Percentiles rank a stretch among this genome's conserved stretches.
Evolutionary conservation across 164 flowering plant genomes (phyloP).

Genomic region (Brasenia schreberi): DNA sequence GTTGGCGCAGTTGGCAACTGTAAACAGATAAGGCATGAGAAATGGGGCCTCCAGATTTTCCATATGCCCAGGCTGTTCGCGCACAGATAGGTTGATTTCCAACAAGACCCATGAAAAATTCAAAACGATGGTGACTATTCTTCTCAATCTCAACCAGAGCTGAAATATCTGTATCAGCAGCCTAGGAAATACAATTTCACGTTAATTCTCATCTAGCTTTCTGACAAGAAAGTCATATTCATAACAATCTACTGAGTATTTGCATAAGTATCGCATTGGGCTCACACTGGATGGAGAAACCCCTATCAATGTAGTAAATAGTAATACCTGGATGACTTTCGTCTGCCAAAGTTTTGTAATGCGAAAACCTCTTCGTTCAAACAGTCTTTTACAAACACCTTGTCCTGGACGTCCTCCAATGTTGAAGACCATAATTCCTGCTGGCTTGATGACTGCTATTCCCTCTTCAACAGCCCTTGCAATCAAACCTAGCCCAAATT

Average conservation of each 20-base stretch:
- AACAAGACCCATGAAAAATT: conserved; percentile 93
- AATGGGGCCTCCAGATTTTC: conserved; percentile 82
- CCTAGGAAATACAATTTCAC: conserved; percentile 31
- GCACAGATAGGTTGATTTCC: conserved; percentile 97
- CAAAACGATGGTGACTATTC: conserved; percentile 88
- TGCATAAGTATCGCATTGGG: no score
- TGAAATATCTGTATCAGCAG: conserved; percentile 92
- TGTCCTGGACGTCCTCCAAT: conserved; percentile 99
- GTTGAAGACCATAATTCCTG: conserved; percentile 93
- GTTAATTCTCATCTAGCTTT: no score
- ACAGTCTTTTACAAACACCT: conserved; percentile 83
- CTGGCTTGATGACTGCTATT: conserved; percentile 77
- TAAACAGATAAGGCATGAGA: conserved; percentile 96
- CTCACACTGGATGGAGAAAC: no score
- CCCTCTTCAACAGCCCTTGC: conserved; percentile 99
- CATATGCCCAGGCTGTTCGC: conserved; percentile 99
- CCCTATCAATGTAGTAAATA: no score
- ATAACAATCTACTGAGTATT: no score
- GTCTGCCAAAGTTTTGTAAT: conserved; percentile 92
- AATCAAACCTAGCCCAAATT: conserved; percentile 91
- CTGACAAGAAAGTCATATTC: no score
- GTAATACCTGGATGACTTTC: conserved; percentile 74
- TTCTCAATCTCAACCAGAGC: conserved; percentile 97
- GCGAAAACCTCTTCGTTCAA: conserved; percentile 90
- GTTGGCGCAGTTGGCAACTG: conserved; percentile 94